Base-by-base conservation (phyloP, 225 moss, liverwort and hornwort species). In the Polytrichum commune region DNA sequence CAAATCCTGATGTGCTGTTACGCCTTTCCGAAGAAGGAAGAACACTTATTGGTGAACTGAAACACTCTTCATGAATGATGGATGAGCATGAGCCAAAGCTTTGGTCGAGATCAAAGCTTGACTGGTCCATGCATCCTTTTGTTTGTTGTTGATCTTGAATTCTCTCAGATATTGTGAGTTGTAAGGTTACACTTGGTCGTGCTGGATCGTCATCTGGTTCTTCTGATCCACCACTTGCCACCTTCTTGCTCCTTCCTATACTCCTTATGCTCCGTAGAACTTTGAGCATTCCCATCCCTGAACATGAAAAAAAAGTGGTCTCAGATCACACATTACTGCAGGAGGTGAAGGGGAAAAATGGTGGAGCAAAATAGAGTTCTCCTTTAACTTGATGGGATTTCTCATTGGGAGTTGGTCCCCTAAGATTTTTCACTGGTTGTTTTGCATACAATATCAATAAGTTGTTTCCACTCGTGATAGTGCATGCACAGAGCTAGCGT, bases 201-300 rank as follows among this genome's bases (percentile, higher is more conserved):
- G 60, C 75, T 64, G 60, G 68, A 8, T 75, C 71, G 9, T 35
- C 35, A 53, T 62, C 67, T 53, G 63, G 24, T 72, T n/a, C 46
- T 32, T 80, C 82, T 18, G 71, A 61, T 63, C 63, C 69, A 23
- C 82, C 73, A 22, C 67, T 80, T 3, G 46, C 66, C 27, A 60
- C 63, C 68, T 77, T 84, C 54, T 78, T 84, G 64, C 28, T 75
- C 71, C 80, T 73, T 23, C 77, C 82, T 4, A 73, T 6, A 46
- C 79, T 73, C n/a, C 82, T 70, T 69, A 88, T 76, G 27, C 77
- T 80, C 71, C 77, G 67, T 27, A 88, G 75, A 9, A 73, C 80
- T 65, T 85, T 82, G 65, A 86, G 75, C 86, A 86, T 80, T 29
- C 83, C 86, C 58, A 80, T 70, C 23, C 80, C 83, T 86, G 76